Percentiles rank a stretch among this genome's conserved stretches.
Conservation (phyloP, 1,284 basidiomycete species). For the Microbotryum violaceum region DNA sequence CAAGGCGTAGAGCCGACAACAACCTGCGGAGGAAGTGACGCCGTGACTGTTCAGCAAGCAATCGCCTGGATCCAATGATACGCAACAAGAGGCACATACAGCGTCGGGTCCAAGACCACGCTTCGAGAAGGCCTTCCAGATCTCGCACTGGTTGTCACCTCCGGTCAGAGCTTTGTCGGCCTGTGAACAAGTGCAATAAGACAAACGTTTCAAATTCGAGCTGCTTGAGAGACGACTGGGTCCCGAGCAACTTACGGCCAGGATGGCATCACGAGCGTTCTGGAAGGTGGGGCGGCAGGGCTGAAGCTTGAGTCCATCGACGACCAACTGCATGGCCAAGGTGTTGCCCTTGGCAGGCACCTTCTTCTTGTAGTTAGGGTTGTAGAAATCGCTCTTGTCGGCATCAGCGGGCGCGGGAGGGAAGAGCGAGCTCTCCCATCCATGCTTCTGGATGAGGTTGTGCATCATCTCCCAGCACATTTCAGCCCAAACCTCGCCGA, state of each 20-base stretch:
- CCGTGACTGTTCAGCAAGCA: no score
- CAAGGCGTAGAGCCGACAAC: constrained; percentile 40
- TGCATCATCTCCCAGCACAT: constrained; percentile 79
- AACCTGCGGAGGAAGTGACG: no score
- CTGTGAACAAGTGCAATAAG: constrained; percentile 41
- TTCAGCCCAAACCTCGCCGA: constrained; percentile 93
- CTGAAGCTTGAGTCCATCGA: constrained; percentile 91
- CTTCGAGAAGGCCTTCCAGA: constrained; percentile 78
- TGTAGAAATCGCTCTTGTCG: not conserved
- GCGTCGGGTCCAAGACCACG: constrained; percentile 75
- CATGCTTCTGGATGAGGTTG: constrained; percentile 68
- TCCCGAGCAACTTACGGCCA: constrained; percentile 40
- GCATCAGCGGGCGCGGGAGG: not conserved
- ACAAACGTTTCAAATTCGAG: not conserved
- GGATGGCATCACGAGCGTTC: constrained; percentile 83
- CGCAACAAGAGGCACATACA: constrained; percentile 32
- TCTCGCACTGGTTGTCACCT: constrained; percentile 82
- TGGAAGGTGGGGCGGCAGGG: constrained; percentile 79
- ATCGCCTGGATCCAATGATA: no score
- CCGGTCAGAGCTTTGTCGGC: constrained; percentile 86
- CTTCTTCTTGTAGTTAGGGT: constrained; percentile 40
- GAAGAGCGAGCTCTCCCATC: constrained; percentile 49
- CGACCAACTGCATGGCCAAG: constrained; percentile 71
- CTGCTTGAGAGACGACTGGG: no score
- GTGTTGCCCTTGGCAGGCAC: constrained; percentile 91